These are phyloP conservation scores for Hortaea werneckii DNA, from an alignment of 2,329 filamentous ascomycete genomes.

Conservation along the genomic window DNA sequence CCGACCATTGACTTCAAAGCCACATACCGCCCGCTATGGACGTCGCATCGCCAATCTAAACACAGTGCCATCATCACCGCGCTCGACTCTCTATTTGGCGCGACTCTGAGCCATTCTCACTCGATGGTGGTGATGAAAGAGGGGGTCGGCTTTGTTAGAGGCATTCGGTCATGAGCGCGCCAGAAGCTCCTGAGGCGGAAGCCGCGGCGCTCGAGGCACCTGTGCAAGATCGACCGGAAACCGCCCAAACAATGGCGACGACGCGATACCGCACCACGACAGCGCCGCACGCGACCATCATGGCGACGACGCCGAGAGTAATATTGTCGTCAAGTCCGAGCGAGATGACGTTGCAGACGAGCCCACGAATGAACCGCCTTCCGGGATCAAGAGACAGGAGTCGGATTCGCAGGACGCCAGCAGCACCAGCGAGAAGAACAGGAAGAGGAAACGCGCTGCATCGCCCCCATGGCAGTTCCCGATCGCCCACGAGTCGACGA, in stretches of 20 bases:
- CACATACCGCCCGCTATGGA: constrained; percentile 18
- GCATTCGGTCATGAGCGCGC: constrained; percentile 6
- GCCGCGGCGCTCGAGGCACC: not conserved
- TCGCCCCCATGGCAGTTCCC: constrained; percentile 26
- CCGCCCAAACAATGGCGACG: too few relatives aligned
- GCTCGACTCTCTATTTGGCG: constrained; percentile 5
- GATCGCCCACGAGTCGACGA: constrained; percentile 17
- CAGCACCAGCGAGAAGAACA: constrained; percentile 25
- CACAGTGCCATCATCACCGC: not conserved
- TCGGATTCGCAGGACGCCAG: constrained; percentile 12
- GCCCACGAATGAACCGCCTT: constrained; percentile 8
- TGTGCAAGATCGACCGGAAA: too few relatives aligned
- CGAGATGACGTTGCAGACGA: not conserved
- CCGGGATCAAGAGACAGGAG: constrained; percentile 17
- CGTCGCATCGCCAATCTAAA: not conserved
- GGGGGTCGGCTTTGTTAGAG: constrained; percentile 6
- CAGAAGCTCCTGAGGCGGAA: constrained; percentile 1
- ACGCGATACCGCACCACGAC: too few relatives aligned
- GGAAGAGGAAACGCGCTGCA: constrained; percentile 48
- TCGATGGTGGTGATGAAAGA: constrained; percentile 8
- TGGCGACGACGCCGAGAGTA: constrained; percentile 1
- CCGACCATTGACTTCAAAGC: too few relatives aligned
- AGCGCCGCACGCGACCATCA: not conserved
- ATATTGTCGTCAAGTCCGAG: constrained; percentile 1
- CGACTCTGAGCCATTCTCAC: constrained; percentile 3